A percentile compares a stretch with the other conserved stretches of the same genome.
Conservation (phyloP, 2,329 filamentous ascomycete species). For the Stagonosporopsis rhizophila region DNA sequence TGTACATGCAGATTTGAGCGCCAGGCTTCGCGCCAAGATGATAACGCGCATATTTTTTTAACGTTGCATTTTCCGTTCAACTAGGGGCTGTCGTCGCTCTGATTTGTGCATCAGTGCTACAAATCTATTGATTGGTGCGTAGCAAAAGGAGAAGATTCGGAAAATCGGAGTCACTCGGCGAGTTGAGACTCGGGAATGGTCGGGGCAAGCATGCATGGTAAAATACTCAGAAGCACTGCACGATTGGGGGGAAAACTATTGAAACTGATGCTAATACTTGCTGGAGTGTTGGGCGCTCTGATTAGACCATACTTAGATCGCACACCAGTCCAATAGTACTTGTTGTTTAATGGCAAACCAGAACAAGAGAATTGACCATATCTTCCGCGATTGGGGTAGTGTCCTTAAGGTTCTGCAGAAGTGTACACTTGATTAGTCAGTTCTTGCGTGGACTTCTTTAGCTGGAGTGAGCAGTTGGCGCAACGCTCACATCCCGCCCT, state of each 20-base stretch:
- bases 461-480: too few species aligned
- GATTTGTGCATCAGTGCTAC: conserved; percentile 5
- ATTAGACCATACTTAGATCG: neutral
- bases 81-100: neutral
- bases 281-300: neutral
- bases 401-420: too few species aligned
- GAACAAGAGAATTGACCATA: too few species aligned
- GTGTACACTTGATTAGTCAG: too few species aligned
- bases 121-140: conserved; percentile 12
- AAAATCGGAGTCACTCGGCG: conserved; percentile 13
- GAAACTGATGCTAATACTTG: neutral
- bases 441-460: too few species aligned
- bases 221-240: neutral
- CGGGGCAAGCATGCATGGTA: neutral
- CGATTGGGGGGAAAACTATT: neutral
- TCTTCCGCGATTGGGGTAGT: too few species aligned
- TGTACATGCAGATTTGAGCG: neutral
- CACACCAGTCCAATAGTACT: too few species aligned
- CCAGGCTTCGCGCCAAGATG: conserved; percentile 1
- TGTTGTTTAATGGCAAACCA: too few species aligned
- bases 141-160: conserved; percentile 8
- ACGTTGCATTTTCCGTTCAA: neutral
- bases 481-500: too few species aligned
- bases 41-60: conserved; percentile 3
- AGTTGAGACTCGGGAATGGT: neutral